Conservation (phyloP, 108 stramenopile genomes). For the Epipyxis sp. region DNA sequence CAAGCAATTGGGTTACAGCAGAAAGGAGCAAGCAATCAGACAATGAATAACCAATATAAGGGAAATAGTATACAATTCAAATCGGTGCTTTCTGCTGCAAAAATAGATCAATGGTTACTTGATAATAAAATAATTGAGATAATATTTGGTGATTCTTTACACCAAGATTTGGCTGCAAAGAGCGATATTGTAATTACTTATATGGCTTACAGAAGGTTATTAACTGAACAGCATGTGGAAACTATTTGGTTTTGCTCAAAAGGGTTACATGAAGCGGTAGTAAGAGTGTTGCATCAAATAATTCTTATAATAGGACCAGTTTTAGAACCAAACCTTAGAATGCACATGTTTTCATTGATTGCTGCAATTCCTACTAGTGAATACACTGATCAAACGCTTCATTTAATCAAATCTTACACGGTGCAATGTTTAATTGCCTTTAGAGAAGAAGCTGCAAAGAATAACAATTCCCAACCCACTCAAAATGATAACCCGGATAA, state of each 20-base stretch:
- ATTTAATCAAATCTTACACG: background rate
- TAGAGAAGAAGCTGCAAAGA: slow-evolving; percentile 1
- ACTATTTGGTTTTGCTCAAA: background rate
- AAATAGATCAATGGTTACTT: slow-evolving; percentile 4
- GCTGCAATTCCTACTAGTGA: background rate
- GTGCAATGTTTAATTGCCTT: background rate
- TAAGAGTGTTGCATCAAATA: background rate
- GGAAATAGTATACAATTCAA: slow-evolving; percentile 6
- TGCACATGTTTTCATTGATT: background rate
- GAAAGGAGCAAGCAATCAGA: background rate
- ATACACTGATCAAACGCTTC: slow-evolving; percentile 10
- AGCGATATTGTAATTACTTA: slow-evolving; percentile 6
- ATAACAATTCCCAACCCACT: background rate
- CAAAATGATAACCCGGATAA: background rate
- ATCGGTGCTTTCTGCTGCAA: background rate
- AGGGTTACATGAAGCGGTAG: slow-evolving; percentile 27
- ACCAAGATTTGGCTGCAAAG: slow-evolving; percentile 25
- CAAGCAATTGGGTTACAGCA: background rate
- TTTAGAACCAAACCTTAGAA: background rate
- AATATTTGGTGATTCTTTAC: slow-evolving; percentile 18
- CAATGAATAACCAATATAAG: no score
- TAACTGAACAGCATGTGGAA: slow-evolving; percentile 5
- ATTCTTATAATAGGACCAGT: slow-evolving; percentile 6
- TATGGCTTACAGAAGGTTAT: background rate
- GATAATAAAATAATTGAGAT: slow-evolving; percentile 1